Evolutionary conservation across 2,329 filamentous ascomycete species (phyloP), one percentile per base, ranked within the genome.

Genomic region (Phaeoacremonium minimum): DNA sequence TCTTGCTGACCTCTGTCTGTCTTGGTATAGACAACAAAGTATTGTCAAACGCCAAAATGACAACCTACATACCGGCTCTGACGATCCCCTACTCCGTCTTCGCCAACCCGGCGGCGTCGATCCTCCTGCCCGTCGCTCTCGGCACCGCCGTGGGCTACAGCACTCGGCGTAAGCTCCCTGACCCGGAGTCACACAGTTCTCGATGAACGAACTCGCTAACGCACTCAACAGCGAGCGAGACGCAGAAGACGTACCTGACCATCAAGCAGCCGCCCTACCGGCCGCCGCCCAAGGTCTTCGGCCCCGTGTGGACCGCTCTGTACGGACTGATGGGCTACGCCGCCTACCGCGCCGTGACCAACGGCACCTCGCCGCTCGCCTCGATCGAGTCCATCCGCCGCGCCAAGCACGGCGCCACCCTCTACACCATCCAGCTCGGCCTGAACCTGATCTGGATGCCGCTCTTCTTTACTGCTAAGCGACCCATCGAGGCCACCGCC

Each of bases 361-460:
- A 66, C 9, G 83, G 83, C 32, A 73, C 81, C 34, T 69, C 71
- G 6, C 78, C 80, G n/a, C 55, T 71, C 28, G 58, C 73, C 26
- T 66, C 71, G 22, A 65, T 73, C 18, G 58, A 64, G 28, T 76
- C 74, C n/a, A 70, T 77, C 32, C 60, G 67, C 22, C 63, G 77
- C 36, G 79, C 84, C 35, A 76, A 77, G 56, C 72, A 80, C 46
- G 84, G 82, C 47, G 83, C 87, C 40, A 87, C 84, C 0, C 73
- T 96, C 18, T 96, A 95, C 68, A 86, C 85, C 3, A 70, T 89
- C 41, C 90, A 96, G 63, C 80, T 96, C 6, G 85, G 75, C 9
- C 71, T 96, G 35, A 96, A 96, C 58, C 69, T 95, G 18, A 61
- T 83, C 36, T 97, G 87, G 87, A 96, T 89, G 77, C 91, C 91